Base-by-base conservation (phyloP, 1,139 yeast genomes). In the Candida freyschussii region DNA sequence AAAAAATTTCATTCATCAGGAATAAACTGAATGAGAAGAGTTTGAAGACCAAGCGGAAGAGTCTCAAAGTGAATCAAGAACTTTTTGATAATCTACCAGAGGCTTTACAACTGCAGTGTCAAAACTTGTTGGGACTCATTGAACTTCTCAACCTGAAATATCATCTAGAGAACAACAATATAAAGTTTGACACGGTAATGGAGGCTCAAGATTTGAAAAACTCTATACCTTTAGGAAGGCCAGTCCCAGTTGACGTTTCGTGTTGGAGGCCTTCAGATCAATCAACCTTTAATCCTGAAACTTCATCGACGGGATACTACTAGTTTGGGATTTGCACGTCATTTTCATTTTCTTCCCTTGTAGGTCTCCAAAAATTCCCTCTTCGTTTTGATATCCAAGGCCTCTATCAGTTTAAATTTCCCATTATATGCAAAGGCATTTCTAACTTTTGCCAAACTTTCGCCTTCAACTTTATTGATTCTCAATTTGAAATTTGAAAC, bases 371-470 rank as follows among this genome's bases (percentile, higher is more conserved):
- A 48, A 39, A 65, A 65, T 28, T 48, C 48, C 10, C 32, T 29
- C 43, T 66, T 66, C 22, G 56, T 48, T 2, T 41, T 43, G 4
- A 55, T 30, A 21, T 50, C 50, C 26, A 66, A 47, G 1, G 58
- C 59, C 13, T 49, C 45, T 1, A 63, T 57, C 3, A 63, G 43
- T 36, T 61, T 66, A 35, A 62, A 48, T 36, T 59, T 60, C 21
- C 69, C 69, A 32, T 59, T 62, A 23, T 60, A 64, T 2, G 59
- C 53, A 33, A 67, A 41, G 4, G 54, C 45, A 5, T 49, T 47
- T 36, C 69, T 59, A 10, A 63, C 37, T n/a, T 50, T 46, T 2
- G 40, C 46, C 13, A 59, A 44, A 5, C 47, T 31, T 0, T 43
- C 35, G 5, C 40, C 53, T 20, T 52, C 50, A 20, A 47, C 44